Base-by-base conservation (phyloP, 2,329 filamentous ascomycete species). In the Penicillium polonicum region DNA sequence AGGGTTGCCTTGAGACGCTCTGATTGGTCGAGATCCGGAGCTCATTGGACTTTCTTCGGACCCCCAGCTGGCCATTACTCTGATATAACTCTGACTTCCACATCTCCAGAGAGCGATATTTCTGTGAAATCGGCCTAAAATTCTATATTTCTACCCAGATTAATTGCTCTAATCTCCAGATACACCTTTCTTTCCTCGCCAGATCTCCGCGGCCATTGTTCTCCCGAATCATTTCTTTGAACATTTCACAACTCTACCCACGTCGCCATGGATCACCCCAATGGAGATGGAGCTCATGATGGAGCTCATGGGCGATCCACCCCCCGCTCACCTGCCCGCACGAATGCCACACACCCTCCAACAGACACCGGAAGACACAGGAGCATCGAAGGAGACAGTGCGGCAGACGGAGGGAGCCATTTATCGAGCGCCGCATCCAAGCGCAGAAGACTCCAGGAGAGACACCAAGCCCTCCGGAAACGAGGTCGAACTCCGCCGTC, bases 401-500 rank as follows among this genome's bases (percentile, higher is more conserved):
- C 56, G n/a, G 36, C 58, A 23, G 71, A 71, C 5, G 59, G 65
- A 39, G 55, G 66, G 38, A 64, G 64, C 52, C 56, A 62, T 12
- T 41, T 62, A 15, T 67, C 70, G n/a, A 72, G 68, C 7, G 68
- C 70, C 12, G 48, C 68, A 8, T 68, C 70, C 23, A 77, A 74
- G 58, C 74, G 75, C 58, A 75, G 70, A 57, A 72, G 75, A 39
- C 61, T 74, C 45, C 72, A 77, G 55, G 75, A 77, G 60, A 70
- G 74, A 21, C 66, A 72, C 57, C 73, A 75, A 62, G 72, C 70
- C 41, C 50, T 52, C 12, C 71, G 72, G 55, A 74, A 70, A 60
- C 70, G 72, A 17, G 73, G 67, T 27, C 69, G 69, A n/a, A 68
- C 71, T 43, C 70, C 73, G 29, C 74, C 74, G 2, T 76, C 75